Base-by-base conservation (phyloP, 2,329 filamentous ascomycete genomes). In the Fusarium virguliforme region DNA sequence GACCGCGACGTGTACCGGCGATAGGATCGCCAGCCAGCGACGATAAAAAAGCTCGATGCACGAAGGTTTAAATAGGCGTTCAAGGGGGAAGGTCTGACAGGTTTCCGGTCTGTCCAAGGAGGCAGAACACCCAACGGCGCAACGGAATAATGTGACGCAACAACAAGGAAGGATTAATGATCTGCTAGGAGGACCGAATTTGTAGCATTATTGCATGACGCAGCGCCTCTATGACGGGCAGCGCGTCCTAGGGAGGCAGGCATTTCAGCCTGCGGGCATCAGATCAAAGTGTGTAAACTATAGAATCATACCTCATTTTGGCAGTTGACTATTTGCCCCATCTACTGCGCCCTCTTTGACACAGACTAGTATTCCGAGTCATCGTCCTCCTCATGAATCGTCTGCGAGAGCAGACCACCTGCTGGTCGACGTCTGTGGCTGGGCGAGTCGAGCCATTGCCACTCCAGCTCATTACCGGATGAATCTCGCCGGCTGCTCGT, bases 331-430 rank as follows among this genome's bases (percentile, higher is more conserved):
- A 30, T 54, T 34, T 57, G 46, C 34, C 32, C 41, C 26, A 35
- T 60, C 56, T 56, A 22, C 13, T 38, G 32, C 26, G 48, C 46
- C 30, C 22, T 55, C 30, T 4, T 18, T 6, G 1, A 54, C 32
- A 59, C 18, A 40, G 32, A 60, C 70, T 56, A 72, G 43, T 71
- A 76, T 41, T 85, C 86, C 24, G 85, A 89, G 73, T 85, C 85
- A 77, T 92, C 91, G 57, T 91, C 90, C 77, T 94, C 92, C 78
- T 94, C 92, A 63, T 91, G 85, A 68, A 94, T 94, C 0, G 89
- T 92, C 76, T 92, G 89, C 30, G 87, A 85, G 46, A 92, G 80
- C 18, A 93, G 77, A 1, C 87, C 86, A 56, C 83, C 81, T 5
- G 81, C 81, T 53, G 83, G 80, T 57, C 82, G 80, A 60, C 83